Evolutionary conservation across 352 stramenopile species (phyloP).

Genomic region (Phytophthora pistaciae): DNA sequence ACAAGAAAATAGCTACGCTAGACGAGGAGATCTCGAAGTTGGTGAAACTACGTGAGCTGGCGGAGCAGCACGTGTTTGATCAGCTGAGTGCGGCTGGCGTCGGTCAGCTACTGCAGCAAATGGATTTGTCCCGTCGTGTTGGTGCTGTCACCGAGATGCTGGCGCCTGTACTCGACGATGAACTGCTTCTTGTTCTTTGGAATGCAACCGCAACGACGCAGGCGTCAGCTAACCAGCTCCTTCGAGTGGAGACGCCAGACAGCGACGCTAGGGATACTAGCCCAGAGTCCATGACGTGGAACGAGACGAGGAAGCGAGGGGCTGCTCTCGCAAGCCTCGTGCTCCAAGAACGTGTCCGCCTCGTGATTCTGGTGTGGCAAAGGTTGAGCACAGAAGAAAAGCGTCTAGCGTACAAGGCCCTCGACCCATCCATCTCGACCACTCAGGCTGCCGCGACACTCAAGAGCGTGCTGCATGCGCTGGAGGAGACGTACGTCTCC

Average conservation of each 20-base stretch:
- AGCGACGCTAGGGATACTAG: not conserved
- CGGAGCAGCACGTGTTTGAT: slow-evolving; percentile 37
- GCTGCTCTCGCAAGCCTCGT: slow-evolving; percentile 55
- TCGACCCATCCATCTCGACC: slow-evolving; percentile 30
- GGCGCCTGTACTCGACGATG: slow-evolving; percentile 59
- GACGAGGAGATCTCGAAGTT: slow-evolving; percentile 34
- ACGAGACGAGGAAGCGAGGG: slow-evolving; percentile 47
- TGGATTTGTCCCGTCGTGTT: slow-evolving; percentile 41
- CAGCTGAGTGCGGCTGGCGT: slow-evolving; percentile 37
- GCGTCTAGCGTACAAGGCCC: slow-evolving; percentile 39
- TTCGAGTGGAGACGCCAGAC: not conserved
- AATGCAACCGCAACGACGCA: slow-evolving; percentile 60
- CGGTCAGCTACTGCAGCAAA: slow-evolving; percentile 40
- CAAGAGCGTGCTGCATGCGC: slow-evolving; percentile 51
- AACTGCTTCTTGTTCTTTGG: slow-evolving; percentile 70
- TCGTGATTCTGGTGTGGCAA: slow-evolving; percentile 61
- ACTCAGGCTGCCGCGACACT: slow-evolving; percentile 35
- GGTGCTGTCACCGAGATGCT: slow-evolving; percentile 53
- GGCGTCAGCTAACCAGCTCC: slow-evolving; percentile 24
- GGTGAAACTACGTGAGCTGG: slow-evolving; percentile 25
- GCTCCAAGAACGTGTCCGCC: slow-evolving; percentile 67
- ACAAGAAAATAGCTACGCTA: slow-evolving; percentile 26
- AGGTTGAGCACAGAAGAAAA: slow-evolving; percentile 65
- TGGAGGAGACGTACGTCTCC: slow-evolving; percentile 71
- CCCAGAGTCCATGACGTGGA: slow-evolving; percentile 25